Percentiles rank a stretch among this genome's conserved stretches.
These are phyloP conservation scores for Pseudotsuga menziesii DNA, from an alignment of 75 land plant genomes.

Conservation along the genomic window DNA sequence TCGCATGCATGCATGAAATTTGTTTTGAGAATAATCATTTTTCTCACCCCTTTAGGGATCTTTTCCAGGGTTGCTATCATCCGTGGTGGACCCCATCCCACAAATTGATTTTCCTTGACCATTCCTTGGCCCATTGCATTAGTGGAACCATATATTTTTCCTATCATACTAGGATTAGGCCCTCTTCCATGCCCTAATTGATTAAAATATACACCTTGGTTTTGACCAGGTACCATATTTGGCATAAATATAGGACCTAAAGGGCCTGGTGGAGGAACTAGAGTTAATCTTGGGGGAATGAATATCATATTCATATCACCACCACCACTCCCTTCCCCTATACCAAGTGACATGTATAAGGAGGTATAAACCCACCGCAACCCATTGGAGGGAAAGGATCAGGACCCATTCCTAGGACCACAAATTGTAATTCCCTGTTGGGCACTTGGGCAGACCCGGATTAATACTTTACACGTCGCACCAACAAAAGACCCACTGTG, in stretches of 20 bases:
- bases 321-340: constrained; percentile 82
- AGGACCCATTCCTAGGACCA: constrained; percentile 60
- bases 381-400: constrained; percentile 71
- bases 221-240: constrained; percentile 58
- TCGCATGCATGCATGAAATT: constrained; percentile 92
- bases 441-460: constrained; percentile 66
- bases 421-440: constrained; percentile 69
- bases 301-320: constrained; percentile 79
- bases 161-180: constrained; percentile 40
- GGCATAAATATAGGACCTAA: constrained; percentile 70
- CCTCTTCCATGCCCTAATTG: constrained; percentile 71
- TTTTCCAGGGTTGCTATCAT: constrained; percentile 67
- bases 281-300: constrained; percentile 60
- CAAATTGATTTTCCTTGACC: constrained; percentile 50
- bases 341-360: constrained; percentile 56
- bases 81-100: constrained; percentile 56
- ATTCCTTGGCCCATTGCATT: constrained; percentile 55
- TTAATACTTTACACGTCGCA: no score
- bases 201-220: constrained; percentile 63
- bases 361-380: constrained; percentile 62
- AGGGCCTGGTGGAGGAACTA: constrained; percentile 67
- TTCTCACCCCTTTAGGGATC: constrained; percentile 99
- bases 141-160: constrained; percentile 36
- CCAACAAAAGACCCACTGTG: no score
- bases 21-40: constrained; percentile 98